A percentile compares a stretch with the other conserved stretches of the same genome.
Evolutionary conservation across 164 flowering plant genomes (phyloP).

Genomic region (Santalum album): DNA sequence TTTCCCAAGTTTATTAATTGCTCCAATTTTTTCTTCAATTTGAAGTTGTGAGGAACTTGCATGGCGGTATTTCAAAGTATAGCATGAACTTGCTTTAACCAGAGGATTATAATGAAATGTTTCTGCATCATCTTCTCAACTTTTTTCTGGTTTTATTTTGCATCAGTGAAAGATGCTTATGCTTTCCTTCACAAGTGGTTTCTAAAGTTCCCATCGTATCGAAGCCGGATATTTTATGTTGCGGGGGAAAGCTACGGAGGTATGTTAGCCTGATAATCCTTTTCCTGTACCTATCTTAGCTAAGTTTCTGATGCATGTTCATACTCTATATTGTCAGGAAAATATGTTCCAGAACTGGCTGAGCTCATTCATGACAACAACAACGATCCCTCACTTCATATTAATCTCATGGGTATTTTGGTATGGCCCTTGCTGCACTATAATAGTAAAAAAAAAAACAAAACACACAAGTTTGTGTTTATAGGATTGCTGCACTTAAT

Average conservation of each 20-base stretch:
- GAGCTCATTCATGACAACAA: constrained; percentile 74
- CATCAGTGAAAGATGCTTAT: constrained; percentile 68
- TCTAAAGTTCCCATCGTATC: constrained; percentile 66
- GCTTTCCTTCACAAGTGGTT: constrained; percentile 81
- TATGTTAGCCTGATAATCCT: constrained; percentile 12
- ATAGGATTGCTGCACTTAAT: too few relatives aligned
- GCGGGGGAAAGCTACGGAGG: constrained; percentile 99
- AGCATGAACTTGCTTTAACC: neutral
- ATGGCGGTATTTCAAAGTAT: too few relatives aligned
- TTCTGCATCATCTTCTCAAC: neutral
- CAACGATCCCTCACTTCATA: constrained; percentile 44
- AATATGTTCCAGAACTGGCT: constrained; percentile 86
- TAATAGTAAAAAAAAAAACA: too few relatives aligned
- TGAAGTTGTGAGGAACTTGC: too few relatives aligned
- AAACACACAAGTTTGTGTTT: too few relatives aligned
- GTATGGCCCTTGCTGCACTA: too few relatives aligned
- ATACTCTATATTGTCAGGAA: constrained; percentile 37
- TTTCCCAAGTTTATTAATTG: neutral
- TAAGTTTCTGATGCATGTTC: too few relatives aligned
- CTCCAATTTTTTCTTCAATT: neutral
- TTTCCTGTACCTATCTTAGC: neutral
- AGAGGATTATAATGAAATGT: neutral
- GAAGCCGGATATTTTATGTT: constrained; percentile 48
- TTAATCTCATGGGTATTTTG: constrained; percentile 77
- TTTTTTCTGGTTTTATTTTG: neutral